Conservation (phyloP, 495 filamentous ascomycete genomes). For the Neurospora terricola region DNA sequence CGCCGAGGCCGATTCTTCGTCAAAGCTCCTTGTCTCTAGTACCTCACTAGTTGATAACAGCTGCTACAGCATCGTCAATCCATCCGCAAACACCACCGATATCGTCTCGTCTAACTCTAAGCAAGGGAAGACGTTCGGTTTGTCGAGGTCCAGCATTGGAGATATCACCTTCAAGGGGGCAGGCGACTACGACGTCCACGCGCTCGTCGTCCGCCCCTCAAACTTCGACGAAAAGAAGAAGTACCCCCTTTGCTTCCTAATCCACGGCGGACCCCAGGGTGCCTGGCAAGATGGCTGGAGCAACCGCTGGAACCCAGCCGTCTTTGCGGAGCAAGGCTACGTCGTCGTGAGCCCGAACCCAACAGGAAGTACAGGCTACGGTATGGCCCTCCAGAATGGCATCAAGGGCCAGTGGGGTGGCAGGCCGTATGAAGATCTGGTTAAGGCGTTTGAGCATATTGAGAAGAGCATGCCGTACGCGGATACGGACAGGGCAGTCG, state of each 20-base stretch:
- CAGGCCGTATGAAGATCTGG: slow-evolving; percentile 68
- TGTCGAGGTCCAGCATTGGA: slow-evolving; percentile 49
- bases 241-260: slow-evolving; percentile 74
- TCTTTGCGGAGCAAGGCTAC: slow-evolving; percentile 89
- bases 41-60: slow-evolving; percentile 61
- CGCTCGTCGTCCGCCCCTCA: slow-evolving; percentile 72
- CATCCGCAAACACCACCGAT: slow-evolving; percentile 28
- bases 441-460: slow-evolving; percentile 69
- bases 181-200: slow-evolving; percentile 54
- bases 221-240: slow-evolving; percentile 60
- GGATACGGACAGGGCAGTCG: slow-evolving; percentile 68
- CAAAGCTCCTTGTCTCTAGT: slow-evolving; percentile 52
- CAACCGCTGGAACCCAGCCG: slow-evolving; percentile 83
- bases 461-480: slow-evolving; percentile 61
- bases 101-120: slow-evolving; percentile 57
- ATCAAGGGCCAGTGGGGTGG: slow-evolving; percentile 75
- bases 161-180: slow-evolving; percentile 59
- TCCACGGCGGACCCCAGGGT: slow-evolving; percentile 85
- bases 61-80: slow-evolving; percentile 52
- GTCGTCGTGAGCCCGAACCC: slow-evolving; percentile 83
- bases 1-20: slow-evolving; percentile 32
- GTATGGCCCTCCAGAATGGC: slow-evolving; percentile 66
- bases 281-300: slow-evolving; percentile 79
- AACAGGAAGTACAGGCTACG: slow-evolving; percentile 79
- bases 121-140: slow-evolving; percentile 59